A percentile compares a stretch with the other conserved stretches of the same genome.
phyloP scores from a whole-genome alignment of 129 eudicot genomes.

The Pseudognaphalium luteoalbum region DNA sequence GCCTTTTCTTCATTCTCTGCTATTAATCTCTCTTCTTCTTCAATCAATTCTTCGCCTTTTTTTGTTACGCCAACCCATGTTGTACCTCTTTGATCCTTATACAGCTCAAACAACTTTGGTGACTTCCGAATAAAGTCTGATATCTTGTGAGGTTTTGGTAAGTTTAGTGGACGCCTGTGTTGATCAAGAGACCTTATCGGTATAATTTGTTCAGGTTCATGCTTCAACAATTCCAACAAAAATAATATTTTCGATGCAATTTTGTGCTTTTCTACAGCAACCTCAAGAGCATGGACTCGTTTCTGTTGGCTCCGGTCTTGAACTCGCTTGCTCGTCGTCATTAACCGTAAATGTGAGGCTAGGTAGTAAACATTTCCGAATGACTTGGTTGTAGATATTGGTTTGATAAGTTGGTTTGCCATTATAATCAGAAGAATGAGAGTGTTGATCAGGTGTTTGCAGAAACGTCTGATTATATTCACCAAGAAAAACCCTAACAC shows the following conservation, averaged over 20 bases:
- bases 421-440: constrained; percentile 10
- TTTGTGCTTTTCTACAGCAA: constrained; percentile 72
- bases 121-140: constrained; percentile 75
- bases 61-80: constrained; percentile 82
- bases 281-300: constrained; percentile 78
- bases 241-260: constrained; percentile 63
- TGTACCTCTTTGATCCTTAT: constrained; percentile 61
- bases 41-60: constrained; percentile 64
- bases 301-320: constrained; percentile 89
- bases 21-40: constrained; percentile 66
- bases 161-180: constrained; percentile 61
- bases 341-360: constrained; percentile 36
- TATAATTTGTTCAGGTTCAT: constrained; percentile 64
- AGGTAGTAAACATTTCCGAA: background rate
- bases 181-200: constrained; percentile 65
- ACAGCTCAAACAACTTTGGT: constrained; percentile 78
- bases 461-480: constrained; percentile 15
- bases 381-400: constrained; percentile 17
- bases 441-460: constrained; percentile 18
- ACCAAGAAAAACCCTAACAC: background rate
- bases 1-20: constrained; percentile 51
- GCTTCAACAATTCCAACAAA: constrained; percentile 60
- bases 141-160: constrained; percentile 87
- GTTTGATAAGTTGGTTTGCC: constrained; percentile 34
- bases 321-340: constrained; percentile 74